These are phyloP conservation scores for Geotrichum carabidarum DNA, from an alignment of 1,139 yeast genomes.

Conservation along the genomic window DNA sequence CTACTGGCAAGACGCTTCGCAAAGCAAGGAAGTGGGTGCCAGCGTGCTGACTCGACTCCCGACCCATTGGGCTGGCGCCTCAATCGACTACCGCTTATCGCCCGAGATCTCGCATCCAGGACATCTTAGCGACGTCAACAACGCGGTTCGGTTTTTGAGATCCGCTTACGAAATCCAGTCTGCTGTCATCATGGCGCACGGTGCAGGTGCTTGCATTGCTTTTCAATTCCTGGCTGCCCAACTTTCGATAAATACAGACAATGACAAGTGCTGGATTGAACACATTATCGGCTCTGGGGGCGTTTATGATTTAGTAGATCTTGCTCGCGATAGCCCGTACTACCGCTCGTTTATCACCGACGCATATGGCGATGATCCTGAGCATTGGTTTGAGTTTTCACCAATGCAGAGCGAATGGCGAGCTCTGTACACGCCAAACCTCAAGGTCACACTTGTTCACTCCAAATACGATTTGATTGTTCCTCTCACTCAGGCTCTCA, in stretches of 20 bases:
- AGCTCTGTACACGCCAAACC: constrained; percentile 17
- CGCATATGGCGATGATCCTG: constrained; percentile 39
- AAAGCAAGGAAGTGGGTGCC: constrained; percentile 53
- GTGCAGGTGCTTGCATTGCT: constrained; percentile 69
- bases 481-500: constrained; percentile 22
- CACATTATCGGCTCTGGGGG: constrained; percentile 45
- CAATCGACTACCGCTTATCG: constrained; percentile 64
- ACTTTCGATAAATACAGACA: constrained; percentile 32
- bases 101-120: constrained; percentile 58
- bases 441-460: constrained; percentile 22
- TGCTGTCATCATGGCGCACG: constrained; percentile 57
- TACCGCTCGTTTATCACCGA: constrained; percentile 42
- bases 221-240: constrained; percentile 41
- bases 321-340: constrained; percentile 44
- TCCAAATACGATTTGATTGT: constrained; percentile 23
- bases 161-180: constrained; percentile 32
- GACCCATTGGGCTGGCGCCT: constrained; percentile 30
- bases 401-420: constrained; percentile 24
- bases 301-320: constrained; percentile 42
- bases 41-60: constrained; percentile 33
- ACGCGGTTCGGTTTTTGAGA: constrained; percentile 39
- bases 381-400: constrained; percentile 29
- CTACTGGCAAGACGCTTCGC: constrained; percentile 69
- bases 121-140: constrained; percentile 54
- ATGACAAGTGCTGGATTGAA: constrained; percentile 17